Conservation (phyloP, 768 basidiomycete genomes). For the Candolleomyces efflorescens region DNA sequence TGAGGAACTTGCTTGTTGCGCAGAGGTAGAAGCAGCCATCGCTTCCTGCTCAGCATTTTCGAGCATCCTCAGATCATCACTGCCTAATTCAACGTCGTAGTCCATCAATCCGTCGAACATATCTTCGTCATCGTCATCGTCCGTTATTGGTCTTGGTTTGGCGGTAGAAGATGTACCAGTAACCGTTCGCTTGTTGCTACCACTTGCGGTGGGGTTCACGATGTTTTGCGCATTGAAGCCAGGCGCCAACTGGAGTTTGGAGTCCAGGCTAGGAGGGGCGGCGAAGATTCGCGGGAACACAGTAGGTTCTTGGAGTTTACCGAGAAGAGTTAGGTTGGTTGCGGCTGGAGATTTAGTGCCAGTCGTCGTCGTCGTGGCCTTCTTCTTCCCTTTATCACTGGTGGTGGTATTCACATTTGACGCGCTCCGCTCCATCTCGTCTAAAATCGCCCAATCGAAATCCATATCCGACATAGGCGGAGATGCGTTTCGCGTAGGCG, state of each 20-base stretch:
- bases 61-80: slow-evolving; percentile 2
- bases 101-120: background rate
- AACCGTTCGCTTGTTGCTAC: no score
- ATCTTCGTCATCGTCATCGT: background rate
- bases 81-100: background rate
- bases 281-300: background rate
- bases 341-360: no score
- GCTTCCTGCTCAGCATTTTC: background rate
- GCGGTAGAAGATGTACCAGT: no score
- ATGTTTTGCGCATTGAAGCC: background rate
- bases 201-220: no score
- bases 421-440: background rate
- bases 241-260: slow-evolving; percentile 1
- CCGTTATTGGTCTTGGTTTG: background rate
- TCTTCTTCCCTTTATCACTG: no score
- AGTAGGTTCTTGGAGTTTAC: background rate
- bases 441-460: background rate
- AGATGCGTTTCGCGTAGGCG: background rate
- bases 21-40: background rate
- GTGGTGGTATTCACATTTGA: background rate
- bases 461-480: background rate
- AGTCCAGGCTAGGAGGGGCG: background rate
- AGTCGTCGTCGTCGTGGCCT: no score
- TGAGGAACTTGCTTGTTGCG: background rate
- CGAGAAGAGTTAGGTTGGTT: background rate